Evolutionary conservation across 768 basidiomycete genomes (phyloP).

Genomic region (Leccinum longicurvipes): DNA sequence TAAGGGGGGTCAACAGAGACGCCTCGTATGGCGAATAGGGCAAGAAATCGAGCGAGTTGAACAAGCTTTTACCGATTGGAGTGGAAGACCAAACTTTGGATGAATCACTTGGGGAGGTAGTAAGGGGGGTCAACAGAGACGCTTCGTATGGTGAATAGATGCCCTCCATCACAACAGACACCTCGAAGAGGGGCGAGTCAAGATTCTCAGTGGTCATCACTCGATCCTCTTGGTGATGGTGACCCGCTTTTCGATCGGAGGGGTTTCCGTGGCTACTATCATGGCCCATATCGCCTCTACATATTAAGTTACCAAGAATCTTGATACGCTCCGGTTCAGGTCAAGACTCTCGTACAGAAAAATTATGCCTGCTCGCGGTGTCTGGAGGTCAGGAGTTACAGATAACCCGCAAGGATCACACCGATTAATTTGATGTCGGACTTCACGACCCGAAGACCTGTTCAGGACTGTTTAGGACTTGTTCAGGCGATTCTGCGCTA

Average conservation of each 20-base stretch:
- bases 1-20: slow-evolving; percentile 10
- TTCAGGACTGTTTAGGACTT: no score
- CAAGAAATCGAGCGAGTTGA: no score
- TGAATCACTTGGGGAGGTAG: slow-evolving; percentile 8
- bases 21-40: slow-evolving; percentile 5
- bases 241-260: not conserved
- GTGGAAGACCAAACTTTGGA: not conserved
- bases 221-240: not conserved
- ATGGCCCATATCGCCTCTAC: not conserved
- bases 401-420: no score
- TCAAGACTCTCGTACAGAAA: not conserved
- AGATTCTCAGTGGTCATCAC: slow-evolving; percentile 2
- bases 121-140: slow-evolving; percentile 10
- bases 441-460: not conserved
- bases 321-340: not conserved
- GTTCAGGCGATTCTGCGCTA: no score
- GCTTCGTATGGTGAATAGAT: slow-evolving; percentile 6
- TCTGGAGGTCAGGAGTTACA: not conserved
- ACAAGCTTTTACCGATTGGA: not conserved
- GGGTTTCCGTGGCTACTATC: not conserved
- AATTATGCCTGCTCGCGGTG: not conserved
- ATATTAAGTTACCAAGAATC: not conserved
- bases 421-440: not conserved
- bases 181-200: slow-evolving; percentile 2
- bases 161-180: not conserved